phyloP scores from a whole-genome alignment of 495 filamentous ascomycete species.

The Trichocladium uniseriatum region DNA sequence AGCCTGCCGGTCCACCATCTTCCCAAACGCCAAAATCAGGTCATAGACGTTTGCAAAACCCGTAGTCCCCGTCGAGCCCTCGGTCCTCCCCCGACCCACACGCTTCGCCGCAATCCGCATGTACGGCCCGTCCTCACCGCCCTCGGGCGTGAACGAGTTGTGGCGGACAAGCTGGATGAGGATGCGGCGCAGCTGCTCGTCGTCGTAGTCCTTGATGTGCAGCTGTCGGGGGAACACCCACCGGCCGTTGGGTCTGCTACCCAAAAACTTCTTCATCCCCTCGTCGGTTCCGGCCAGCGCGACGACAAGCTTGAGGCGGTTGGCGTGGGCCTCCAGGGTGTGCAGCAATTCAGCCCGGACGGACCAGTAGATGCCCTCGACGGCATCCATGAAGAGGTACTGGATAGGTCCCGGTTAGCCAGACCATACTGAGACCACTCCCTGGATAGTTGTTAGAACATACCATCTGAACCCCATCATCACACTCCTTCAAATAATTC shows the following conservation, averaged over 20 bases:
- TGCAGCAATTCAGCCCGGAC: background rate
- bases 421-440: no score
- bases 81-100: slow-evolving; percentile 44
- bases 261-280: slow-evolving; percentile 55
- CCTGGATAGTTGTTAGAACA: no score
- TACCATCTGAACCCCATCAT: no score
- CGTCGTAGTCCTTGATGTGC: slow-evolving; percentile 50
- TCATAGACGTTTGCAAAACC: slow-evolving; percentile 60
- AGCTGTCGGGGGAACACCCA: slow-evolving; percentile 50
- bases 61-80: slow-evolving; percentile 41
- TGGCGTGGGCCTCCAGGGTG: background rate
- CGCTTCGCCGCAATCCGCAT: slow-evolving; percentile 48
- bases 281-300: slow-evolving; percentile 54
- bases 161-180: slow-evolving; percentile 38
- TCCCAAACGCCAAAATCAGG: slow-evolving; percentile 44
- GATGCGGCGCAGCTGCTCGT: slow-evolving; percentile 48
- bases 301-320: slow-evolving; percentile 38
- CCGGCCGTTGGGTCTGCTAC: slow-evolving; percentile 51
- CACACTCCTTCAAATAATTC: no score
- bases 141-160: slow-evolving; percentile 46
- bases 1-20: slow-evolving; percentile 48
- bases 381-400: slow-evolving; percentile 44
- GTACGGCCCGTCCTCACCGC: slow-evolving; percentile 46
- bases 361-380: slow-evolving; percentile 38
- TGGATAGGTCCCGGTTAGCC: no score